Conservation (phyloP, 1,139 yeast genomes). For the Kodamaea suecica region DNA sequence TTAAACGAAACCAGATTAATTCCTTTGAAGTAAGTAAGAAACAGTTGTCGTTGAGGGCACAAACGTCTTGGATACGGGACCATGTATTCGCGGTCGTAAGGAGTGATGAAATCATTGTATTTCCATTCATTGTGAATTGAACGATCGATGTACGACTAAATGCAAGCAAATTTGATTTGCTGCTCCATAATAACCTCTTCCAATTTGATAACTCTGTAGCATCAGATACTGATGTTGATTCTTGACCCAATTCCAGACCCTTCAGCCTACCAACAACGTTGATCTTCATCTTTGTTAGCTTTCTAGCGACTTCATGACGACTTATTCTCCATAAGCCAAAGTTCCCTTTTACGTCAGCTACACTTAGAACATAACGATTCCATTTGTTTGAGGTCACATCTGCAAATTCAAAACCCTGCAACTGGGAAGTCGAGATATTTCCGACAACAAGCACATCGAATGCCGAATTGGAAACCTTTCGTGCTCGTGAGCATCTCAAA, state of each 20-base stretch:
- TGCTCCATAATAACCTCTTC: constrained; percentile 49
- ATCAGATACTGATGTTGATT: constrained; percentile 19
- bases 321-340: constrained; percentile 40
- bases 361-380: constrained; percentile 35
- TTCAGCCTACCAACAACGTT: not conserved
- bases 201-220: constrained; percentile 55
- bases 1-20: constrained; percentile 45
- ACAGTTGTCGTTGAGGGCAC: constrained; percentile 24
- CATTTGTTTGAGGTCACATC: constrained; percentile 46
- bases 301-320: constrained; percentile 2
- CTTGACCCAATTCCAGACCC: not conserved
- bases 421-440: constrained; percentile 18
- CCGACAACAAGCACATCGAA: constrained; percentile 15
- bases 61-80: constrained; percentile 52
- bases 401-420: constrained; percentile 38
- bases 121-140: constrained; percentile 22
- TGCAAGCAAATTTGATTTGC: constrained; percentile 31
- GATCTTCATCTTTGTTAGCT: not conserved
- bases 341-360: constrained; percentile 53
- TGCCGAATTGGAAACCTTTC: not conserved
- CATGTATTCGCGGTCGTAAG: constrained; percentile 53
- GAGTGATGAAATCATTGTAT: constrained; percentile 21
- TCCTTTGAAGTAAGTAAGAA: constrained; percentile 62
- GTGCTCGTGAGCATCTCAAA: constrained; percentile 17
- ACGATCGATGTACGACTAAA: constrained; percentile 46